Percentiles rank a stretch among this genome's conserved stretches.
phyloP scores from a whole-genome alignment of 495 filamentous ascomycete species.

The Penicillium verhagenii region DNA sequence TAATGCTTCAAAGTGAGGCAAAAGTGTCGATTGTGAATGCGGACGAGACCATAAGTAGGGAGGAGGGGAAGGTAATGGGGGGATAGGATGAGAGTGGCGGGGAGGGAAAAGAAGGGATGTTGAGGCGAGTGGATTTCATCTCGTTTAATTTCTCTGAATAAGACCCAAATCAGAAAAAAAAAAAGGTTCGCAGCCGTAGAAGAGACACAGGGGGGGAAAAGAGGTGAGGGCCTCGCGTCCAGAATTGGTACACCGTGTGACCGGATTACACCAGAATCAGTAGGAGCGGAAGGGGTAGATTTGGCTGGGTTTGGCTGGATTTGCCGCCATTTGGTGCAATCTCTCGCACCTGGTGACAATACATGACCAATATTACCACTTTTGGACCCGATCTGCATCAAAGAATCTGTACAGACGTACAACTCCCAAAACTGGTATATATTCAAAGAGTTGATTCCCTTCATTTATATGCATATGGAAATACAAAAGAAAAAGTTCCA shows the following conservation, averaged over 20 bases:
- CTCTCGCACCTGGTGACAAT: too few species aligned
- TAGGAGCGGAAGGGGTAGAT: neutral
- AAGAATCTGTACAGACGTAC: slow-evolving; percentile 2
- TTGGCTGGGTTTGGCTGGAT: too few species aligned
- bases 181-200: slow-evolving; percentile 9
- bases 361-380: slow-evolving; percentile 3
- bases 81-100: slow-evolving; percentile 16
- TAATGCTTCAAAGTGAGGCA: slow-evolving; percentile 11
- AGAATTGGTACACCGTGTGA: slow-evolving; percentile 4
- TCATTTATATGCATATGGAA: neutral
- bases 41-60: slow-evolving; percentile 7
- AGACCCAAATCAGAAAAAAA: slow-evolving; percentile 1
- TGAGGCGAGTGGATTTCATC: slow-evolving; percentile 28
- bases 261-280: neutral
- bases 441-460: neutral
- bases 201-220: slow-evolving; percentile 1
- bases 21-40: slow-evolving; percentile 13
- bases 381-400: slow-evolving; percentile 3
- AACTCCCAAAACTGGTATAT: neutral
- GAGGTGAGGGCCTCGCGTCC: slow-evolving; percentile 4
- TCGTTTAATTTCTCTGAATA: slow-evolving; percentile 19
- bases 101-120: slow-evolving; percentile 26
- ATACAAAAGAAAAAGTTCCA: neutral
- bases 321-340: too few species aligned
- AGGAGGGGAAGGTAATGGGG: slow-evolving; percentile 15